Evolutionary conservation across 148 eudicot species (phyloP), one percentile per base, ranked within the genome.

Genomic region (Salicornia ramosissima): DNA sequence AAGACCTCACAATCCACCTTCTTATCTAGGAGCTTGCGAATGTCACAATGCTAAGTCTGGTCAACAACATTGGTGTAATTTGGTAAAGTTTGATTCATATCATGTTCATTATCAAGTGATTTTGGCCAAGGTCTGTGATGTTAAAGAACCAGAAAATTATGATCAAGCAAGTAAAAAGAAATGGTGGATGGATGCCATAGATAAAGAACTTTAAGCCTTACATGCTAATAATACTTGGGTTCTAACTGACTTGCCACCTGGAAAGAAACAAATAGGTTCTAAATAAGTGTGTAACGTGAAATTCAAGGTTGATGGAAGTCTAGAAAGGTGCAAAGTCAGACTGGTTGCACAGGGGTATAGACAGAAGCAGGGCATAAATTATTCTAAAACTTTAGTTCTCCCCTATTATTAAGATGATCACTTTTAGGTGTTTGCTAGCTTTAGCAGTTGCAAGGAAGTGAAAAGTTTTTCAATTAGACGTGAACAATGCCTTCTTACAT

Each of bases 241-340:
- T 0, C 11, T 64, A 8, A 18, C 16, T 0, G 0, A 16, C 0
- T 7, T 64, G 0, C 68, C 68, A 13, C 46, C 53, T 8, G 10
- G 18, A 0, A 64, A 64, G 15, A 64, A 43, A n/a, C 33, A 31
- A 1, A 64, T 64, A 10, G 52, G 52, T 0, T 10, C 30, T 6
- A 64, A 64, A 21, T 64, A 52, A 52, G 68, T 64, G 1, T 42
- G 10, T 22, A 64, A 64, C 1, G 19, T 42, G 2, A 64, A 64
- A 9, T 16, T 64, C 0, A 64, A 64, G 6, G 10, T 52, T 24
- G 68, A 64, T n/a, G n/a, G n/a, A n/a, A n/a, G n/a, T n/a, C n/a
- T n/a, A n/a, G n/a, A n/a, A n/a, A n/a, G n/a, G n/a, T 42, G 52
- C 10, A 64, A 64, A n/a, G 52, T 33, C 0, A 42, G 68, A 0